These are phyloP conservation scores for Penstemon davidsonii DNA, from an alignment of 257 asterid species.

Conservation along the genomic window DNA sequence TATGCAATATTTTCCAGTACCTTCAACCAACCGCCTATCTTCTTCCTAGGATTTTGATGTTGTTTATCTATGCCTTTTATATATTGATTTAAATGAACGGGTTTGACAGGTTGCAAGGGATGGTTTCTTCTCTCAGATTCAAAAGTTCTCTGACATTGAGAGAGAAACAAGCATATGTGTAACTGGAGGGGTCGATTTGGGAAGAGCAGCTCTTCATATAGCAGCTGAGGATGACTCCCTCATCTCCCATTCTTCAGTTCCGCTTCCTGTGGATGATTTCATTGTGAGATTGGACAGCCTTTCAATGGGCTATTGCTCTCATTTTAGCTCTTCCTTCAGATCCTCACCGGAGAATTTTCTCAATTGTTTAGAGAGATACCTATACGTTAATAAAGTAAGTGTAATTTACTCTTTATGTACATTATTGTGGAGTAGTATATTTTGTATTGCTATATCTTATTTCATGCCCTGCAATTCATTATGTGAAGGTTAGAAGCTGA, in stretches of 20 bases:
- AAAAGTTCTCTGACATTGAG: constrained; percentile 52
- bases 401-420: constrained; percentile 14
- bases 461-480: constrained; percentile 17
- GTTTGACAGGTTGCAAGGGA: constrained; percentile 63
- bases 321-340: constrained; percentile 59
- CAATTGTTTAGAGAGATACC: constrained; percentile 60
- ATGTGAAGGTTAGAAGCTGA: constrained; percentile 17
- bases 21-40: not conserved
- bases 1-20: constrained; percentile 4
- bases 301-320: constrained; percentile 67
- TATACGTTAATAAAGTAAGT: constrained; percentile 65
- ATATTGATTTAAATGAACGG: constrained; percentile 7
- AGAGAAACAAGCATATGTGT: constrained; percentile 71
- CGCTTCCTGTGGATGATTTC: constrained; percentile 84
- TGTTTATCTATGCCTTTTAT: constrained; percentile 7
- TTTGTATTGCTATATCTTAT: constrained; percentile 6
- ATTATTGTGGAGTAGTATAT: constrained; percentile 10
- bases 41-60: constrained; percentile 12
- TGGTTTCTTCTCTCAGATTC: constrained; percentile 58
- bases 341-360: constrained; percentile 63
- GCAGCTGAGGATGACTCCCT: constrained; percentile 89
- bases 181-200: constrained; percentile 61
- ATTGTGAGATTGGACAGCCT: constrained; percentile 65
- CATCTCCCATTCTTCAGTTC: constrained; percentile 80
- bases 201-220: constrained; percentile 66